Conservation (phyloP, 2,329 filamentous ascomycete genomes). For the Bisporella sp. region DNA sequence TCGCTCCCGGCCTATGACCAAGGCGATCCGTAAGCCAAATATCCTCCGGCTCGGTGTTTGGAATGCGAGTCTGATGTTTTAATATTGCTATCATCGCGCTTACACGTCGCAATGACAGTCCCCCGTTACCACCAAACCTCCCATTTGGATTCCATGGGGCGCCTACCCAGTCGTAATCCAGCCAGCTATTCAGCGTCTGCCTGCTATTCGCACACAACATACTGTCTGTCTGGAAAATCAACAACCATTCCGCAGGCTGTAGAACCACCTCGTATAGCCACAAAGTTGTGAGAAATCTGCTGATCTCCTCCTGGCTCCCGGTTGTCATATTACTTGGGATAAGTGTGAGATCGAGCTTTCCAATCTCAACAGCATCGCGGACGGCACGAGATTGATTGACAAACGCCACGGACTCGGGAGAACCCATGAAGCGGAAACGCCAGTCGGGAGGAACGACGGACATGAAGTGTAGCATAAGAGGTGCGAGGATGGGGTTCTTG, state of each 20-base stretch:
- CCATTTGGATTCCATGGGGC: constrained; percentile 26
- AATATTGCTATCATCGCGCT: constrained; percentile 46
- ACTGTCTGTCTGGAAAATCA: constrained; percentile 48
- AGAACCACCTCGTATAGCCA: constrained; percentile 44
- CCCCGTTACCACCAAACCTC: constrained; percentile 27
- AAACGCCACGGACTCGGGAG: constrained; percentile 33
- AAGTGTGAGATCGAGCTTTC: constrained; percentile 42
- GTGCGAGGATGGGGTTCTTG: constrained; percentile 39
- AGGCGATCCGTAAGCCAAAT: constrained; percentile 49
- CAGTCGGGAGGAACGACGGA: constrained; percentile 48
- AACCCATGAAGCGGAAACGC: constrained; percentile 49
- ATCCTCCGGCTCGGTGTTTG: constrained; percentile 44
- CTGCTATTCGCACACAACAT: constrained; percentile 43
- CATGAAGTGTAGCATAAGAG: constrained; percentile 46
- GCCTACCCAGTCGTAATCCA: constrained; percentile 27
- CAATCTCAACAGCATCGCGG: constrained; percentile 23
- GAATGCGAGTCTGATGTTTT: constrained; percentile 36
- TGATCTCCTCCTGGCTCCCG: constrained; percentile 42
- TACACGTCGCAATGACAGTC: constrained; percentile 42
- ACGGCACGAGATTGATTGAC: constrained; percentile 41
- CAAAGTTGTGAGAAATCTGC: constrained; percentile 41
- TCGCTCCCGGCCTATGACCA: constrained; percentile 39
- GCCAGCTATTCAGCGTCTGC: constrained; percentile 12
- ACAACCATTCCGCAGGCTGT: constrained; percentile 42
- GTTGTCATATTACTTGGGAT: constrained; percentile 46